phyloP scores from a whole-genome alignment of 345 rosid genomes.

The Cardiospermum halicacabum region DNA sequence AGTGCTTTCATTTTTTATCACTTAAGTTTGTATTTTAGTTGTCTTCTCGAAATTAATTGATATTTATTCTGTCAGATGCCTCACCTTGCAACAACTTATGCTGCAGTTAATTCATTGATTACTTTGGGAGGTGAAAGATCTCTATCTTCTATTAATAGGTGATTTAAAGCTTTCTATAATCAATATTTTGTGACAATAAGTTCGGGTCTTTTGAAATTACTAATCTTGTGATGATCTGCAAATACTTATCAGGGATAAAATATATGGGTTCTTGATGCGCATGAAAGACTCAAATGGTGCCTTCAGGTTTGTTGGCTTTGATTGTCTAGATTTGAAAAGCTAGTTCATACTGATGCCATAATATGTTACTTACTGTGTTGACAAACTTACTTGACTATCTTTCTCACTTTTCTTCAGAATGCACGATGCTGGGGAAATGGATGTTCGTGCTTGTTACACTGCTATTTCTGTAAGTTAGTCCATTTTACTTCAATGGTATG shows the following conservation, averaged over 20 bases:
- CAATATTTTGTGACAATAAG: not conserved
- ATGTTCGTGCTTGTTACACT: slow-evolving; percentile 92
- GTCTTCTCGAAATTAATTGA: slow-evolving; percentile 7
- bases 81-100: slow-evolving; percentile 95
- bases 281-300: slow-evolving; percentile 84
- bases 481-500: not conserved
- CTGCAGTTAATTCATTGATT: slow-evolving; percentile 85
- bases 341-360: slow-evolving; percentile 4
- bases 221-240: slow-evolving; percentile 22
- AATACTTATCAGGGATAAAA: slow-evolving; percentile 47
- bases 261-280: slow-evolving; percentile 48
- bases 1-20: not conserved
- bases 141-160: slow-evolving; percentile 81
- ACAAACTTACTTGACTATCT: slow-evolving; percentile 3
- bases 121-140: slow-evolving; percentile 76
- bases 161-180: slow-evolving; percentile 19
- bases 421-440: slow-evolving; percentile 96
- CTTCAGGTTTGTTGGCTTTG: slow-evolving; percentile 55
- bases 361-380: not conserved
- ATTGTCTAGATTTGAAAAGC: slow-evolving; percentile 6
- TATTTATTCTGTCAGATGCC: slow-evolving; percentile 60
- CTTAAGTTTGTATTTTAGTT: not conserved
- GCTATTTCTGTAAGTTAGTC: slow-evolving; percentile 71
- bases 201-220: slow-evolving; percentile 6
- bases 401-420: slow-evolving; percentile 41